Evolutionary conservation across 495 filamentous ascomycete species (phyloP).

Genomic region (Bombardia bombarda): DNA sequence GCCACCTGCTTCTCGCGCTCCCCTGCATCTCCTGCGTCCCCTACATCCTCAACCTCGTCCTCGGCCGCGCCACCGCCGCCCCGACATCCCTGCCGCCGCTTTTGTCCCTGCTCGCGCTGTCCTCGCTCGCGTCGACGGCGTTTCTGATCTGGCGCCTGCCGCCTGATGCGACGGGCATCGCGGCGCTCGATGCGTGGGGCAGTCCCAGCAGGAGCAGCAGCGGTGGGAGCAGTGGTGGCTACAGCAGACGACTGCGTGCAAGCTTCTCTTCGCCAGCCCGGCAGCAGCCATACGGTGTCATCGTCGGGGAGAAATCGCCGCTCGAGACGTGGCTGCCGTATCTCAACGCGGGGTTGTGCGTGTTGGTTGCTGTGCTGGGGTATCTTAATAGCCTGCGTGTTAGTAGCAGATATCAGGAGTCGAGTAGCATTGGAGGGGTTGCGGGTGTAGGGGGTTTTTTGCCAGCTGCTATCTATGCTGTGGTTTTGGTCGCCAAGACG

Average conservation of each 20-base stretch:
- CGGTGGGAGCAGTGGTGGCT: conserved; percentile 1
- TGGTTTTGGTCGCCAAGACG: conserved; percentile 41
- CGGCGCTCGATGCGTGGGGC: conserved; percentile 21
- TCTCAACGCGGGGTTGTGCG: conserved; percentile 38
- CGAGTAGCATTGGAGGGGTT: not conserved
- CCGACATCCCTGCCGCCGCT: conserved; percentile 24
- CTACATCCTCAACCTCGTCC: conserved; percentile 46
- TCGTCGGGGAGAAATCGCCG: conserved; percentile 15
- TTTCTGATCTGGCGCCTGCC: conserved; percentile 39
- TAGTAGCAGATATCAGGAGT: conserved; percentile 9
- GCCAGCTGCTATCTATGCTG: conserved; percentile 37
- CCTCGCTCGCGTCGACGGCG: conserved; percentile 52
- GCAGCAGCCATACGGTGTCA: no score
- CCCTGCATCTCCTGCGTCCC: conserved; percentile 42
- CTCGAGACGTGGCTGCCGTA: conserved; percentile 39
- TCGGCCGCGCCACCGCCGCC: conserved; percentile 17
- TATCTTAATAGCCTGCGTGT: no score
- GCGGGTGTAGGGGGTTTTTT: conserved; percentile 24
- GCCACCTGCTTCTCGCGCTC: conserved; percentile 47
- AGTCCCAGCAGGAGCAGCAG: not conserved
- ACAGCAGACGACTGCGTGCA: no score
- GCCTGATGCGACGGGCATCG: conserved; percentile 28
- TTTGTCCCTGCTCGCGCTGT: conserved; percentile 47
- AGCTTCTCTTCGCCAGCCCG: no score
- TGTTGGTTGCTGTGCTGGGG: conserved; percentile 26